phyloP scores from a whole-genome alignment of 78 protist genomes.

The Dictyostelium purpureum region DNA sequence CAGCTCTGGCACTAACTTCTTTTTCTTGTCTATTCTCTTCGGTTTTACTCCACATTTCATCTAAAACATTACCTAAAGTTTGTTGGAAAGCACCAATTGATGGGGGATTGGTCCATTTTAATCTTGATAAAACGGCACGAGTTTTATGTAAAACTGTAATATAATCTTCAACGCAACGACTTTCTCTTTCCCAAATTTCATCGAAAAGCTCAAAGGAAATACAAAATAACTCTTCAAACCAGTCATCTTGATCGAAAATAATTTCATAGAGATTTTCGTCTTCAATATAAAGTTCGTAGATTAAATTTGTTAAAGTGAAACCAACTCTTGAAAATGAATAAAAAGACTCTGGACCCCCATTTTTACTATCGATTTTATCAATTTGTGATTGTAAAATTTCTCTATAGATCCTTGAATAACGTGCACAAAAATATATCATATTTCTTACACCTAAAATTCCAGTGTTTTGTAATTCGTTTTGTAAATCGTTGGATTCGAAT shows the following conservation, averaged over 20 bases:
- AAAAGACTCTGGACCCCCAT: neutral
- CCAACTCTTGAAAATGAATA: slow-evolving; percentile 62
- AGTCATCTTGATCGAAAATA: slow-evolving; percentile 76
- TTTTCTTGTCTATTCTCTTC: slow-evolving; percentile 30
- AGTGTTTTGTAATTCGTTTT: slow-evolving; percentile 8
- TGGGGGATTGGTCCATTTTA: slow-evolving; percentile 72
- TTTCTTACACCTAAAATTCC: slow-evolving; percentile 58
- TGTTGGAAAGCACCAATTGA: slow-evolving; percentile 48
- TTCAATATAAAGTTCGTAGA: slow-evolving; percentile 62
- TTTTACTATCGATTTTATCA: neutral
- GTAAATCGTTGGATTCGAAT: slow-evolving; percentile 2
- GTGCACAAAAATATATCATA: slow-evolving; percentile 66
- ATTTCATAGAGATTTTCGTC: slow-evolving; percentile 73
- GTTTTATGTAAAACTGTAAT: slow-evolving; percentile 59
- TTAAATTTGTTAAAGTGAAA: slow-evolving; percentile 34
- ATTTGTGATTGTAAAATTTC: slow-evolving; percentile 56
- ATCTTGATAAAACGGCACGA: slow-evolving; percentile 32
- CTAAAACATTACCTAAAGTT: slow-evolving; percentile 65
- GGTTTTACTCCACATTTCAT: slow-evolving; percentile 51
- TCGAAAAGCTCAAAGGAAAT: slow-evolving; percentile 72
- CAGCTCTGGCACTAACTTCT: slow-evolving; percentile 4
- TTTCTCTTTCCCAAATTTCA: slow-evolving; percentile 74
- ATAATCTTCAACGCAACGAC: slow-evolving; percentile 29
- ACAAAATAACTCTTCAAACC: slow-evolving; percentile 76
- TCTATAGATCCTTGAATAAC: slow-evolving; percentile 51